Percentiles rank a stretch among this genome's conserved stretches.
Conservation (phyloP, 345 rosid species). For the Corymbia maculata region DNA sequence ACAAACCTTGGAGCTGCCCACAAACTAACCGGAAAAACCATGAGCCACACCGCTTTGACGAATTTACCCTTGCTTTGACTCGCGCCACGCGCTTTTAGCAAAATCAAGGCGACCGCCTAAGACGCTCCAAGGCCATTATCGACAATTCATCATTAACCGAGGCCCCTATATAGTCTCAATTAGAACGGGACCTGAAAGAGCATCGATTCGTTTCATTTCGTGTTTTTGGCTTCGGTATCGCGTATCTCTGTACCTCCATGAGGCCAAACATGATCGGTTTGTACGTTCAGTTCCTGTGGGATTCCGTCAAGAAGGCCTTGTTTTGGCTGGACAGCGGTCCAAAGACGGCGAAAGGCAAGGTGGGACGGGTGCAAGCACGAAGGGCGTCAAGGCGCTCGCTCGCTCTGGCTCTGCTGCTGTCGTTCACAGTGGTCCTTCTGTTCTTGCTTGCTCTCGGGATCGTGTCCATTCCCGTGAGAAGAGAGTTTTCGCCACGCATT, state of each 20-base stretch:
- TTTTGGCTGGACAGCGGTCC: background rate
- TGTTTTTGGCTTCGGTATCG: background rate
- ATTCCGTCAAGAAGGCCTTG: background rate
- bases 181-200: background rate
- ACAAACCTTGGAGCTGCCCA: conserved; percentile 6
- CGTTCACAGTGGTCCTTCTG: background rate
- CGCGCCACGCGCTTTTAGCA: background rate
- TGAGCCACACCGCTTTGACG: background rate
- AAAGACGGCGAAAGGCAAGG: conserved; percentile 9
- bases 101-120: background rate
- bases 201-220: background rate
- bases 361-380: background rate
- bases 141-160: background rate
- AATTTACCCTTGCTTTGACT: background rate
- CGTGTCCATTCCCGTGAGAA: conserved; percentile 1
- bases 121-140: background rate
- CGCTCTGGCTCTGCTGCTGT: background rate
- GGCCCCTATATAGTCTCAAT: background rate
- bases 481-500: background rate
- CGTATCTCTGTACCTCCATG: background rate
- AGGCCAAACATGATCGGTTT: background rate
- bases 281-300: background rate
- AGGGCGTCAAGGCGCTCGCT: background rate
- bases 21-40: conserved; percentile 4
- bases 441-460: background rate